phyloP scores from a whole-genome alignment of 2,329 filamentous ascomycete species.

The Fusarium xylarioides region DNA sequence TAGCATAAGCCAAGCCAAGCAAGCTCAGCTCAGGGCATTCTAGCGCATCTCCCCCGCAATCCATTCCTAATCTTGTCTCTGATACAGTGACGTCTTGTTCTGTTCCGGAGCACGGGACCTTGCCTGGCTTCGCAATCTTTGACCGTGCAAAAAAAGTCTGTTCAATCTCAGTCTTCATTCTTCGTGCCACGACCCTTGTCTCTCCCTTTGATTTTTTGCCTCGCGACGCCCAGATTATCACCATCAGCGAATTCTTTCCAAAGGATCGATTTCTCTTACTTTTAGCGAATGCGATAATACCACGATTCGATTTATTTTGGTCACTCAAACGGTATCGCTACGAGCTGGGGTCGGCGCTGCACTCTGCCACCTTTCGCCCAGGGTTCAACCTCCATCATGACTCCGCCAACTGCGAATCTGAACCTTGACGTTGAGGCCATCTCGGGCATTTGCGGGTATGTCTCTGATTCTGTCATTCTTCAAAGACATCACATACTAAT shows the following conservation, averaged over 20 bases:
- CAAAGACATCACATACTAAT: constrained; percentile 11
- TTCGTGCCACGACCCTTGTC: constrained; percentile 20
- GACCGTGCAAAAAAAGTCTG: constrained; percentile 39
- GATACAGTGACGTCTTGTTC: constrained; percentile 37
- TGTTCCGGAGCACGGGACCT: constrained; percentile 32
- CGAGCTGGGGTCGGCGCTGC: constrained; percentile 12
- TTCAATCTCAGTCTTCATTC: constrained; percentile 8
- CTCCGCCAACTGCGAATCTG: constrained; percentile 63
- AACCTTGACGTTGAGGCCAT: constrained; percentile 89
- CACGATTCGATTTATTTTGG: not conserved
- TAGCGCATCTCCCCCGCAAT: constrained; percentile 26
- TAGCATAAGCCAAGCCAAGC: not conserved
- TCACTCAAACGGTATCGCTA: constrained; percentile 4
- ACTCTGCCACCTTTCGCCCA: constrained; percentile 27
- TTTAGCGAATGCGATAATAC: constrained; percentile 17
- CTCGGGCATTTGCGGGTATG: constrained; percentile 88
- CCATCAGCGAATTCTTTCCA: not conserved
- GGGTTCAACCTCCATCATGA: constrained; percentile 52
- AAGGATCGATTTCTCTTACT: not conserved
- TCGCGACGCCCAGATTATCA: not conserved
- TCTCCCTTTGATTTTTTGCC: constrained; percentile 30
- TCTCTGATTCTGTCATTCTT: constrained; percentile 43
- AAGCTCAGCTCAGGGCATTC: constrained; percentile 11
- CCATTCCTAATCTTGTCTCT: constrained; percentile 14
- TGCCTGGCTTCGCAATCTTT: constrained; percentile 30